Evolutionary conservation across 1,284 basidiomycete genomes (phyloP), one percentile per base, ranked within the genome.

Genomic region (Neotropicomus parvogracilis): DNA sequence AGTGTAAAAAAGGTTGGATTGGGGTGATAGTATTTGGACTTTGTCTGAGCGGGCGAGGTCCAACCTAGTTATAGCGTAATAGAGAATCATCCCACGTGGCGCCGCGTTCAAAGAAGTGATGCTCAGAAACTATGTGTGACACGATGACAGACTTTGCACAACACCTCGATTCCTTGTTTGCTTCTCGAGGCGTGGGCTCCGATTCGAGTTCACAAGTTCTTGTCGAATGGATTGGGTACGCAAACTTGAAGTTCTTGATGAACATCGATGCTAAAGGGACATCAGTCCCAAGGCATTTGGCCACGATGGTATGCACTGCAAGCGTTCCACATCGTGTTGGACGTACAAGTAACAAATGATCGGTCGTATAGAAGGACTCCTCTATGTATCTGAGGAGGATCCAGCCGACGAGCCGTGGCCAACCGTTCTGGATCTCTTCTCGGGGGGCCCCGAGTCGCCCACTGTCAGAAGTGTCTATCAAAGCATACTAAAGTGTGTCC

Each of bases 341-440:
- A 40, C 33, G 26, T 19, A 29, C 36, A 28, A 14, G 14, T 28
- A 10, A 47, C 56, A 20, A 65, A 34, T 21, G 16, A 27, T 46
- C 5, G 24, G 37, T 31, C 35, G 24, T 8, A 12, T 41, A 67
- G 65, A 59, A 49, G 47, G n/a, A 17, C 27, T n/a, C 3, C 13
- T 29, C 13, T 53, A 47, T 10, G 19, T 36, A 9, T 16, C 31
- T 6, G 59, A 62, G 29, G 53, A 48, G 16, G 50, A 61, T 44
- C 13, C 32, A 16, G 24, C 19, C 11, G 56, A 60, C 13, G 50
- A 49, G 40, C 34, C 54, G 13, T 62, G 54, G 56, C 34, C 51
- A n/a, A 63, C 68, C 17, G 59, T 71, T 37, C 46, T 70, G 31
- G 59, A 67, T 43, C 8, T 58, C 42, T 68, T 67, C 40, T 34